These are phyloP conservation scores for Ilyonectria mors-panacis DNA, from an alignment of 2,329 filamentous ascomycete genomes.

Conservation along the genomic window DNA sequence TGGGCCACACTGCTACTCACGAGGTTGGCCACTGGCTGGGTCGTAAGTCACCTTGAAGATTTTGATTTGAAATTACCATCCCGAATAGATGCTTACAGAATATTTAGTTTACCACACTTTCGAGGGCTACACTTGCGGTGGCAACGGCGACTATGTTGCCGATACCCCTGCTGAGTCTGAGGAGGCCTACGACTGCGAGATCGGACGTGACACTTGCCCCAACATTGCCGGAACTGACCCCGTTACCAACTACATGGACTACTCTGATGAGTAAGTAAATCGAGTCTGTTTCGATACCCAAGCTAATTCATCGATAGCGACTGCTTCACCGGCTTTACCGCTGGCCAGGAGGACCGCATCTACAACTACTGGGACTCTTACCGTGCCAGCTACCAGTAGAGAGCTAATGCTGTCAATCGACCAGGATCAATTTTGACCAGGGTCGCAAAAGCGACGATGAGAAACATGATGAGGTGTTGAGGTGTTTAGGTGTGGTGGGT, in stretches of 20 bases:
- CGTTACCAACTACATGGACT: constrained; percentile 58
- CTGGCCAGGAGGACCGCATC: constrained; percentile 40
- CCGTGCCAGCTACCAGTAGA: constrained; percentile 29
- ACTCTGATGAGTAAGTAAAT: constrained; percentile 58
- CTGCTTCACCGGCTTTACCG: constrained; percentile 45
- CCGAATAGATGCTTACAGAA: neutral
- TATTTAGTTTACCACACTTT: constrained; percentile 58
- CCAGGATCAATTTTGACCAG: neutral
- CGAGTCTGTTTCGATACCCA: neutral
- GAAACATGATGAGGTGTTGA: neutral
- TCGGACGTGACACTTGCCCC: constrained; percentile 53
- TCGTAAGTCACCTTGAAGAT: constrained; percentile 20
- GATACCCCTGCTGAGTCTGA: constrained; percentile 58
- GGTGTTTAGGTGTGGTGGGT: neutral
- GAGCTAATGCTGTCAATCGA: neutral
- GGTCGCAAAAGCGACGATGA: neutral
- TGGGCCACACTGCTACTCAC: constrained; percentile 50
- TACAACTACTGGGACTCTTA: constrained; percentile 42
- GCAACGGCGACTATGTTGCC: constrained; percentile 56
- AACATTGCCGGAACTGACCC: constrained; percentile 50
- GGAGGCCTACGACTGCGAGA: constrained; percentile 54
- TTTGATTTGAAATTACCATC: neutral
- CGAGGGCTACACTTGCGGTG: constrained; percentile 50
- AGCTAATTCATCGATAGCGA: constrained; percentile 14
- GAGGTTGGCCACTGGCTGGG: constrained; percentile 61